Evolutionary conservation across 805 yeast species (phyloP), one percentile per base, ranked within the genome.

Genomic region (Ogataea paradorogensis): DNA sequence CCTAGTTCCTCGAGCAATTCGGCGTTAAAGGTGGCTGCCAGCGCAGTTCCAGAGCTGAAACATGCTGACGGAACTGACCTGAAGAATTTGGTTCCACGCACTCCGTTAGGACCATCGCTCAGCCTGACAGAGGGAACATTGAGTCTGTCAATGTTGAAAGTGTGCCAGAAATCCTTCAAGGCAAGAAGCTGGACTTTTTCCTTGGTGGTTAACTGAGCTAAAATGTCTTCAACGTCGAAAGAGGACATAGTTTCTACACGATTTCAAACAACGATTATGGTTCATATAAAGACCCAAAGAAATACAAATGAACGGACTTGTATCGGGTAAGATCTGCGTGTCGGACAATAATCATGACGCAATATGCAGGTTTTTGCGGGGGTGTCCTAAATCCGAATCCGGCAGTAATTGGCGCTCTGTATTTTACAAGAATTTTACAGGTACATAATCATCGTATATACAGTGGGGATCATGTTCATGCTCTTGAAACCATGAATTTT

Each of bases 101-200:
- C 56, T 36, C 77, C 77, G 47, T 72, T 71, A 25, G 76, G 76
- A 4, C 76, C 77, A 52, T 72, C 77, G 21, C 56, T 47, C 14
- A 65, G 48, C 38, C 73, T 52, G 3, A 68, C 33, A 5, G 63
- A 52, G 1, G 73, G 73, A 16, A 70, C 49, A 9, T 51, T 51
- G 35, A 69, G 49, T 42, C 73, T 49, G 23, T 51, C 56, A 22
- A 70, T 56, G 9, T 53, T 45, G 27, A 37, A 32, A 2, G 73
- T 66, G 52, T 70, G 73, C 74, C 74, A 70, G 50, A 66, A 63
- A 42, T 70, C 73, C 16, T 40, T 51, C 27, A 49, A 35, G 7
- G 65, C 47, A n/a, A 63, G 33, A n/a, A 65, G 54, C n/a, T 45
- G 31, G 42, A 56, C 46, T 30, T 64, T 65, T 40, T 65, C 70